Base-by-base conservation (phyloP, 1,139 yeast species). In the Hyphopichia burtonii region DNA sequence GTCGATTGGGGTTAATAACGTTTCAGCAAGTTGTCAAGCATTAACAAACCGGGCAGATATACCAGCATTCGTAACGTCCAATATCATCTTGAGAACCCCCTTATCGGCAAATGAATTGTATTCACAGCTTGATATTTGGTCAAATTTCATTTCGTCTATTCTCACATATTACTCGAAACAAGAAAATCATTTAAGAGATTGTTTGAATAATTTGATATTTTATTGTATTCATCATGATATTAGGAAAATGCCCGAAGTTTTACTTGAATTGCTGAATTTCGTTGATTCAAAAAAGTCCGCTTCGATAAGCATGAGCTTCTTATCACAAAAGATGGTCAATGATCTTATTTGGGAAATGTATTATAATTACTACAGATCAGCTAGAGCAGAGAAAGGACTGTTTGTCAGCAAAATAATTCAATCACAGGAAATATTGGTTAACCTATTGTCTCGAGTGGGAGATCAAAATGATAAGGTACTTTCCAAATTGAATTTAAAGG, bases 121-220 rank as follows among this genome's bases (percentile, higher is more conserved):
- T 3, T 54, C 71, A 12, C 77, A 71, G 46, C 43, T 56, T 8
- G 77, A 71, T 39, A 44, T 74, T 10, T 74, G 77, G 78, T 19
- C 39, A 2, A 45, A 48, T 8, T 59, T 51, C 37, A 44, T 54
- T 33, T 41, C 48, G 22, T 48, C 47, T 3, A 56, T 66, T 8
- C 40, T 58, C 2, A 34, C 44, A 3, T 52, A 49, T 9, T 55
- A 55, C 38, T 48, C 52, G 19, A 44, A 52, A 20, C 55, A 54
- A 19, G 45, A 45, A 1, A 51, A 52, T 15, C 50, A 27, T 20
- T 32, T 69, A 14, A 57, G 58, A 34, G 31, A 44, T 8, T 49
- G 59, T 7, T 41, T 70, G 28, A 53, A 55, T 27, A 65, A 65
- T 43, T 44, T 70, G 31, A 36, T 65, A 2, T 61, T 53, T 41